Base-by-base conservation (phyloP, 352 stramenopile genomes). In the Phytophthora nicotianae region DNA sequence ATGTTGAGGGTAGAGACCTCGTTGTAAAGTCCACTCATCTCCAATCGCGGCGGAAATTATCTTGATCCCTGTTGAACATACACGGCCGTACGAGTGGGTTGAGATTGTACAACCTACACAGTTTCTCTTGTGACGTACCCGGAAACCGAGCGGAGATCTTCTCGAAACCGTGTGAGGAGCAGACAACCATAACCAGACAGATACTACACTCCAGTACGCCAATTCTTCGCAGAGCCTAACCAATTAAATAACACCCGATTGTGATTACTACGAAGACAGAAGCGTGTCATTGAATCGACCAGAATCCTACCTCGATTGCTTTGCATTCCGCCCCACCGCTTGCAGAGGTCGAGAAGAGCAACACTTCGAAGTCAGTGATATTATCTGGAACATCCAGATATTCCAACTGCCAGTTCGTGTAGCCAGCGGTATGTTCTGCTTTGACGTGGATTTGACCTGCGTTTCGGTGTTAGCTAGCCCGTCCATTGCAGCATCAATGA, bases 341-440 rank as follows among this genome's bases (percentile, higher is more conserved):
- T 46, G 19, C 53, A 9, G 42, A 61, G 11, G 53, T 53, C 3
- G 53, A 61, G 17, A 61, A 61, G 3, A 61, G 43, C 19, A 61
- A 14, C 8, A 61, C 32, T 14, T 48, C 20, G 5, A 37, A 26
- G 23, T 35, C 9, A 8, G 16, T 19, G 24, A 61, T 61, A 38
- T 27, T 52, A 42, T 53, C 53, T 32, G 53, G 53, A 8, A 61
- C 53, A 16, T 61, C 53, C 4, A 61, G 32, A 52, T 53, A 61
- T 14, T 43, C 11, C 14, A 61, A 29, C 17, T 61, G 27, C 53
- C 42, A 61, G 16, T 32, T 41, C 14, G n/a, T 47, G 13, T 21
- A 8, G n/a, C 13, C n/a, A 11, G 32, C 21, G 5, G 24, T 2
- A 11, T 26, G 26, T 0, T 47, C n/a, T 3, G 53, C 14, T 11